Percentiles rank a stretch among this genome's conserved stretches.
These are phyloP conservation scores for Acmispon strigosus DNA, from an alignment of 306 rosid genomes.

Conservation along the genomic window DNA sequence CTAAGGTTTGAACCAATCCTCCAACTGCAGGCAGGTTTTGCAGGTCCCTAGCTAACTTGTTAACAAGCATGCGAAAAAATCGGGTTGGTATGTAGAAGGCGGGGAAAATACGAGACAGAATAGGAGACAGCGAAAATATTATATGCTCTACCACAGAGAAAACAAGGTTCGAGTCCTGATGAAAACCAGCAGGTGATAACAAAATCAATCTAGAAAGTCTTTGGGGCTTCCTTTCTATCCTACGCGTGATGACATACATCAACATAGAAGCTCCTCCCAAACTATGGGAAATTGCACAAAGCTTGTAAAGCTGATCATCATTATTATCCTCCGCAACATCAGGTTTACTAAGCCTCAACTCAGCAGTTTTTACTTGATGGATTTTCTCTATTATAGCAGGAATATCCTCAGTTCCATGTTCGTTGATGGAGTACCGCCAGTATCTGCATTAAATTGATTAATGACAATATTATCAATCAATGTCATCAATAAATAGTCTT, in stretches of 20 bases:
- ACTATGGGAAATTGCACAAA: slow-evolving; percentile 81
- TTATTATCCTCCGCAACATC: slow-evolving; percentile 45
- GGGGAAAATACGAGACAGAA: slow-evolving; percentile 61
- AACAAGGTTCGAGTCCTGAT: slow-evolving; percentile 56
- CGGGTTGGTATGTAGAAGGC: slow-evolving; percentile 86
- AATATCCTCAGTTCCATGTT: slow-evolving; percentile 84
- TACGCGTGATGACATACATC: slow-evolving; percentile 63
- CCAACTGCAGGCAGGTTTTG: slow-evolving; percentile 90
- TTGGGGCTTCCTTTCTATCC: slow-evolving; percentile 68
- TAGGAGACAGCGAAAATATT: slow-evolving; percentile 49
- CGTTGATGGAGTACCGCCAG: slow-evolving; percentile 91
- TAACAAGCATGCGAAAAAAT: slow-evolving; percentile 83
- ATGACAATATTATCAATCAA: background rate
- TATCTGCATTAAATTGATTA: slow-evolving; percentile 47
- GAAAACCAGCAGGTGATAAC: slow-evolving; percentile 93
- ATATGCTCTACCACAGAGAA: slow-evolving; percentile 49
- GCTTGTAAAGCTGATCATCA: slow-evolving; percentile 67
- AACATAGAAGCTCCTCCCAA: slow-evolving; percentile 83
- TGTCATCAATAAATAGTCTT: background rate
- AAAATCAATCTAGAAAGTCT: slow-evolving; percentile 80
- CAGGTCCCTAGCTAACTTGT: slow-evolving; percentile 87
- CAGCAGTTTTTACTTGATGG: slow-evolving; percentile 67
- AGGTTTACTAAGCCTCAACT: slow-evolving; percentile 65
- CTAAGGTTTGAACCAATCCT: slow-evolving; percentile 80
- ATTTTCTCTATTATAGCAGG: slow-evolving; percentile 89